These are phyloP conservation scores for Botrytis hyacinthi DNA, from an alignment of 2,329 filamentous ascomycete genomes.

Conservation along the genomic window DNA sequence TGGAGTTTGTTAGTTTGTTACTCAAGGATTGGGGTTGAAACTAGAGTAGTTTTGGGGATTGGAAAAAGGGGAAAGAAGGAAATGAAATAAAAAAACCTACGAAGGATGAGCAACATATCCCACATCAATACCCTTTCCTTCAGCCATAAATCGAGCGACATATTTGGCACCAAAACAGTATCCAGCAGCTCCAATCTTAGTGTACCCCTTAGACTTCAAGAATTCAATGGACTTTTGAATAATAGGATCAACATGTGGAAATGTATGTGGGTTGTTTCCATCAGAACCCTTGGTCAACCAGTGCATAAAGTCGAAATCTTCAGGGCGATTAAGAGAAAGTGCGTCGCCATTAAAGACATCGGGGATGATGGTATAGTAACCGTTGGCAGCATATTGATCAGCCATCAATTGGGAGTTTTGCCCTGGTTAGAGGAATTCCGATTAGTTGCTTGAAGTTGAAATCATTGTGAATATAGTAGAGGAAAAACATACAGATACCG, in stretches of 20 bases:
- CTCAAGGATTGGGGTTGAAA: not conserved
- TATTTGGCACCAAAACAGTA: slow-evolving; percentile 79
- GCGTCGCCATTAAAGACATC: slow-evolving; percentile 70
- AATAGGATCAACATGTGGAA: slow-evolving; percentile 39
- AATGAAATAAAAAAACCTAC: slow-evolving; percentile 22
- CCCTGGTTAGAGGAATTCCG: slow-evolving; percentile 31
- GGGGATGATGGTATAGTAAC: slow-evolving; percentile 52
- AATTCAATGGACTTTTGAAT: slow-evolving; percentile 54
- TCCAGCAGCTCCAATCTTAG: slow-evolving; percentile 62
- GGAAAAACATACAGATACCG: slow-evolving; percentile 31
- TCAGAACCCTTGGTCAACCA: slow-evolving; percentile 43
- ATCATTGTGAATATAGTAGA: not conserved
- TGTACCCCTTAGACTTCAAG: slow-evolving; percentile 55
- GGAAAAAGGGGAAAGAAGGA: not conserved
- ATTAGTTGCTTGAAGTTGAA: slow-evolving; percentile 29
- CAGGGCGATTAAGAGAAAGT: slow-evolving; percentile 50
- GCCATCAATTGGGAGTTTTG: slow-evolving; percentile 65
- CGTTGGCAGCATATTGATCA: slow-evolving; percentile 72
- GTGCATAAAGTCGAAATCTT: slow-evolving; percentile 48
- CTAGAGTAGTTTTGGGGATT: not conserved
- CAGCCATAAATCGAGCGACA: slow-evolving; percentile 62
- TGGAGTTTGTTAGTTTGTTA: not conserved
- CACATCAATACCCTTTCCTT: slow-evolving; percentile 60
- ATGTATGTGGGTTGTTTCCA: slow-evolving; percentile 38
- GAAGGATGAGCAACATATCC: slow-evolving; percentile 76